Conservation (phyloP, 1,284 basidiomycete species). For the Trichosporon ovoides region DNA sequence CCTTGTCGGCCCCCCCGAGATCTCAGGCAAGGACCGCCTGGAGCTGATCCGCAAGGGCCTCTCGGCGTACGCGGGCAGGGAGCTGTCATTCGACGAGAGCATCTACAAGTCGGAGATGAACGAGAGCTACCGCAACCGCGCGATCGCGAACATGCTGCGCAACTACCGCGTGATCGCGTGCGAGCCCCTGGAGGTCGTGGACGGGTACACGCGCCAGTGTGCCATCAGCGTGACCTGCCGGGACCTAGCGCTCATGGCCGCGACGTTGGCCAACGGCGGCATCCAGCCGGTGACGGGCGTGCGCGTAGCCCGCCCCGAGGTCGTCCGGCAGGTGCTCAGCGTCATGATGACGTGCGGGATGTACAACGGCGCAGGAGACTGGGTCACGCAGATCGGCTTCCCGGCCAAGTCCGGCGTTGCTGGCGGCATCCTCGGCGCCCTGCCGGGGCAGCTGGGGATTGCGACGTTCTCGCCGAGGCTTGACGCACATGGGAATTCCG, state of each 20-base stretch:
- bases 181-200: constrained; percentile 11
- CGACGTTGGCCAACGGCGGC: constrained; percentile 19
- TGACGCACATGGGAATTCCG: constrained; percentile 14
- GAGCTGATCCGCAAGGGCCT: constrained; percentile 16
- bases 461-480: constrained; percentile 18
- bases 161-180: constrained; percentile 14
- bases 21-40: constrained; percentile 7
- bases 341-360: constrained; percentile 23
- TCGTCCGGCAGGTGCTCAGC: constrained; percentile 16
- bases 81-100: constrained; percentile 13
- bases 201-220: constrained; percentile 20
- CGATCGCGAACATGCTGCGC: constrained; percentile 20
- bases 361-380: constrained; percentile 20
- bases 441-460: constrained; percentile 18
- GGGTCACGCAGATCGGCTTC: constrained; percentile 14
- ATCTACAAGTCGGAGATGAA: constrained; percentile 15
- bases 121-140: constrained; percentile 17
- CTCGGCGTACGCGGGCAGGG: constrained; percentile 14
- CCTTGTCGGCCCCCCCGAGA: constrained; percentile 5
- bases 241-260: constrained; percentile 21
- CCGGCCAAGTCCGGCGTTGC: constrained; percentile 19
- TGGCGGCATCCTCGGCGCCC: constrained; percentile 17
- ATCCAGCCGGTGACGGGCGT: constrained; percentile 19
- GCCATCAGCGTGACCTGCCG: constrained; percentile 16
- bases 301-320: constrained; percentile 12